Base-by-base conservation (phyloP, 2,329 filamentous ascomycete species). In the Fusarium pseudocircinatum region DNA sequence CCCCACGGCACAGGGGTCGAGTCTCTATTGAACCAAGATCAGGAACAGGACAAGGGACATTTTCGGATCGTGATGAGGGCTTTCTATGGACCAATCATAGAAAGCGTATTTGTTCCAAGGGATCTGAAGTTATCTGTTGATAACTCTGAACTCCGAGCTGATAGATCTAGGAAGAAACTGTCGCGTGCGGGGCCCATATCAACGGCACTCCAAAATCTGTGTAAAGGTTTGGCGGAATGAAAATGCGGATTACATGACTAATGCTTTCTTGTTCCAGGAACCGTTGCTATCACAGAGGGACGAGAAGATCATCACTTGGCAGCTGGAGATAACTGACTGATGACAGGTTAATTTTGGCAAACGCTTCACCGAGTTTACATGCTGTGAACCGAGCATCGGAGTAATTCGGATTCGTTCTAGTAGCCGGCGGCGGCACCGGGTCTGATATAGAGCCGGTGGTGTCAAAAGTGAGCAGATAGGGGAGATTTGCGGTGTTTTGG, bases 381-480 rank as follows among this genome's bases (percentile, higher is more conserved):
- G 37, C 53, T 42, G 47, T 52, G 26, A 57, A 57, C 30, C 60
- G 59, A 63, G 43, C 47, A 71, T 75, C 75, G 75, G 75, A 69
- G 71, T 61, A 69, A 63, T 52, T 73, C 75, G 73, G 75, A 50
- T 47, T 34, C 30, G 15, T 37, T 22, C 14, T 44, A n/a, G 66
- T 40, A 60, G 47, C 32, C 64, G 53, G 59, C 56, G 47, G 53
- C 26, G 44, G 53, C 28, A 26, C 56, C 39, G 59, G 50, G 56
- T 63, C 67, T 54, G 58, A 40, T 47, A 49, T 58, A 28, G 43
- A 42, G 49, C 56, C 60, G 44, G 62, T 73, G 63, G 69, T 72
- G 64, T 46, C 60, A 76, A 69, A 65, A 67, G 63, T 76, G 64
- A 76, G 74, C 72, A 71, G 75, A 77, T 75, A 65, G 66, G 63